These are phyloP conservation scores for Penicillium sp. DNA, from an alignment of 2,329 filamentous ascomycete genomes.

Conservation along the genomic window DNA sequence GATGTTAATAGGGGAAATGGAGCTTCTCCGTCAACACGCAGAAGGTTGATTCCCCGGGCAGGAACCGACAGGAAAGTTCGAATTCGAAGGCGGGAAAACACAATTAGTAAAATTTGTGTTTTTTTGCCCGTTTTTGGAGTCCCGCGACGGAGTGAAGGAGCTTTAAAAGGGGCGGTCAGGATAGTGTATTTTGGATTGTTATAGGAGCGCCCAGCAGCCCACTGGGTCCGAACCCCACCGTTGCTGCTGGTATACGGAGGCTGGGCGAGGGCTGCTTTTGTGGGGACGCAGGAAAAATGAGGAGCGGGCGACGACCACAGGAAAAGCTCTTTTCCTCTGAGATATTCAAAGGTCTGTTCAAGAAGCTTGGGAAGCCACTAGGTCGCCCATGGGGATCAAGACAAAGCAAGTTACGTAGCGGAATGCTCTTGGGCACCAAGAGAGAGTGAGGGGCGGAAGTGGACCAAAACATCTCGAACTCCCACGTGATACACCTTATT, in stretches of 20 bases:
- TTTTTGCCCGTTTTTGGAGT: conserved; percentile 12
- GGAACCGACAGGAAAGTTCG: conserved; percentile 1
- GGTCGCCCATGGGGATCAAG: conserved; percentile 1
- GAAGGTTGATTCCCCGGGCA: conserved; percentile 1
- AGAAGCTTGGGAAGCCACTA: not conserved
- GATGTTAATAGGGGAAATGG: conserved; percentile 2
- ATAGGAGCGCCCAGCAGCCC: conserved; percentile 19
- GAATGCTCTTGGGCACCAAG: conserved; percentile 12
- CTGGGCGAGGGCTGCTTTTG: conserved; percentile 13
- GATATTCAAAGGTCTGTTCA: not conserved
- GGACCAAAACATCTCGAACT: conserved; percentile 25
- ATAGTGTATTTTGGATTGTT: conserved; percentile 19
- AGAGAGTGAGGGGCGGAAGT: conserved; percentile 20
- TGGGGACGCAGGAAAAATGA: conserved; percentile 1
- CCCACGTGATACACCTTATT: conserved; percentile 26
- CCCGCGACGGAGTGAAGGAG: conserved; percentile 9
- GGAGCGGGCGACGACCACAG: not conserved
- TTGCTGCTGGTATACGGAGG: conserved; percentile 22
- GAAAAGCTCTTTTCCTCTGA: not conserved
- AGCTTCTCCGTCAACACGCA: not conserved
- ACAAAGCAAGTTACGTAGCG: not conserved
- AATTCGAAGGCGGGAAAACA: conserved; percentile 6
- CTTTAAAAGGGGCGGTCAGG: conserved; percentile 26
- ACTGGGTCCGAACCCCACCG: conserved; percentile 24
- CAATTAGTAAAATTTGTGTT: conserved; percentile 4